These are phyloP conservation scores for Gaillardinia entomophila DNA, from an alignment of 805 yeast species.

Conservation along the genomic window DNA sequence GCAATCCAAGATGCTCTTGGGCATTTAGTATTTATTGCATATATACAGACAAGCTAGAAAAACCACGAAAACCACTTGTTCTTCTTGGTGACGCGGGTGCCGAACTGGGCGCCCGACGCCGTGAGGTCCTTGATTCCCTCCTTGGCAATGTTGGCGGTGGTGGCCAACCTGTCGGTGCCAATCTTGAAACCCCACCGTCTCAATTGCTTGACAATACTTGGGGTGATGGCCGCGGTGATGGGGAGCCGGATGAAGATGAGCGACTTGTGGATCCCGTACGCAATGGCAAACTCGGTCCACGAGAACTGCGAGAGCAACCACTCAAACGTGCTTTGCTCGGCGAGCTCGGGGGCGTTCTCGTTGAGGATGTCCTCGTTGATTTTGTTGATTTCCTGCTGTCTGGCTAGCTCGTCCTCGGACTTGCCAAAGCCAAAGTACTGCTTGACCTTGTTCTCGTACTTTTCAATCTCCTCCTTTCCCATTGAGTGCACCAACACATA, in stretches of 20 bases:
- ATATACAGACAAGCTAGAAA: constrained; percentile 26
- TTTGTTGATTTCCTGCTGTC: constrained; percentile 27
- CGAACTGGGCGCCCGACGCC: constrained; percentile 43
- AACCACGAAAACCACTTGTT: constrained; percentile 60
- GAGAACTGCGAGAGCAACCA: constrained; percentile 33
- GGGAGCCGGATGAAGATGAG: constrained; percentile 82
- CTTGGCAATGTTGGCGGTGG: constrained; percentile 30
- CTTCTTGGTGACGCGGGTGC: constrained; percentile 44
- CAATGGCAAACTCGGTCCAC: constrained; percentile 82
- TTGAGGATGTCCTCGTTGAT: constrained; percentile 19
- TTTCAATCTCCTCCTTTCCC: constrained; percentile 77
- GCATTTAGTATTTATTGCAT: constrained; percentile 40
- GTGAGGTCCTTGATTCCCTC: constrained; percentile 35
- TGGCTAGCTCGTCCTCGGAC: constrained; percentile 35
- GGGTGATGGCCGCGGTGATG: constrained; percentile 87
- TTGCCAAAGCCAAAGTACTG: constrained; percentile 59
- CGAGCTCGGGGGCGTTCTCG: constrained; percentile 4
- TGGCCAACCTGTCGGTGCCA: constrained; percentile 45
- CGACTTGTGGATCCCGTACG: constrained; percentile 90
- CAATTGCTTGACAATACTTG: constrained; percentile 60
- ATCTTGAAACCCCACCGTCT: constrained; percentile 77
- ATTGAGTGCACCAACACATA: constrained; percentile 76
- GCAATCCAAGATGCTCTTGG: constrained; percentile 64
- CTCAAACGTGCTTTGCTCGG: constrained; percentile 3
- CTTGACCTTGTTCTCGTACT: constrained; percentile 57